Base-by-base conservation (phyloP, 176 grass and related monocot species). In the Tuctoria greenei region DNA sequence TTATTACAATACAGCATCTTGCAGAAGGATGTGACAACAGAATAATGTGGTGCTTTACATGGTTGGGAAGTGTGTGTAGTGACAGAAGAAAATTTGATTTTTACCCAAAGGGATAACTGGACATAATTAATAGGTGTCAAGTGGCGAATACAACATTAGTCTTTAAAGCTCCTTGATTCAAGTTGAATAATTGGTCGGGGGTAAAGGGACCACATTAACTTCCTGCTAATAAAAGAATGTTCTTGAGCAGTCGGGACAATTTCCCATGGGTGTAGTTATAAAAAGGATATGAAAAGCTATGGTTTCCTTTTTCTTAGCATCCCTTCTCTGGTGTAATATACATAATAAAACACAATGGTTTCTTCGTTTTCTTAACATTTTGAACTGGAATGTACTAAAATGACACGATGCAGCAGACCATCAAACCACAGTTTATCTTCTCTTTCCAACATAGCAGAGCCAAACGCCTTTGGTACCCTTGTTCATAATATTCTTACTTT, bases 401-500 rank as follows among this genome's bases (percentile, higher is more conserved):
- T 25, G 9, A 26, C 26, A 23, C 23, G 3, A 26, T 58, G 9
- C 55, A 25, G 23, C 13, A 26, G 55, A 26, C 23, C 55, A 58
- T 2, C 55, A 26, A 26, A 58, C 55, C 3, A 58, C 23, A 58
- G 10, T 5, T 56, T 23, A 12, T 77, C 51, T 77, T 82, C 55
- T 26, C 23, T 58, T 25, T 26, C 23, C 25, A 13, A 26, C 4
- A 58, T 26, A 26, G 55, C 23, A 25, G 10, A 21, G 23, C 55
- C 55, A 58, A 26, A 13, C 23, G 0, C 55, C 9, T 58, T 26
- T 58, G 9, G 23, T 58, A 59, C 27, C 4, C 24, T 68, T 41
- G 36, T 79, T 79, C 42, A 9, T 7, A 69, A 12, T 35, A 16
- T 79, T 59, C 38, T n/a, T 79, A 42, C 37, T 44, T 2, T 67